Base-by-base conservation (phyloP, 176 grass and related monocot species). In the Melocanna baccifera region DNA sequence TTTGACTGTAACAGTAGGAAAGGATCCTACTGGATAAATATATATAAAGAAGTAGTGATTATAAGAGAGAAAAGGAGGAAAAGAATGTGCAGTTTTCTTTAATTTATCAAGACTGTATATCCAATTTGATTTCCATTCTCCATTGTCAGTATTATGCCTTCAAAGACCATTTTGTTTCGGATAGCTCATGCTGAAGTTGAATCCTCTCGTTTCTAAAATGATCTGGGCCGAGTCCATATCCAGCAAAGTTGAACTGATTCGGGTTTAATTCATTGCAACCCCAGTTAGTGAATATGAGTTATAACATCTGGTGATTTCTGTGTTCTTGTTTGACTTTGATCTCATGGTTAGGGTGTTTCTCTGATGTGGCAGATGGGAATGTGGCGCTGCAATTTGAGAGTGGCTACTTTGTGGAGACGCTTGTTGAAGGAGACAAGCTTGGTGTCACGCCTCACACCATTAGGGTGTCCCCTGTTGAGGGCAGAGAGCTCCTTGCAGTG, bases 381-480 rank as follows among this genome's bases (percentile, higher is more conserved):
- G 81, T 94, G 52, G 74, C 79, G 2, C 77, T 96, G 48, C 84
- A 94, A 65, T 98, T 93, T 70, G 96, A 95, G 86, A 92, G 81
- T 30, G 93, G 96, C 42, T 98, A 95, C 87, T 94, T 92, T 80
- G 96, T 98, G 64, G 96, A 98, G 87, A 98, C 96, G 3, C 88
- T 98, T 41, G 93, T 95, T 50, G 96, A 98, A 59, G 96, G 96
- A 23, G 89, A 95, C 83, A 94, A 94, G 75, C 87, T 98, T 20
- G 96, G 95, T 52, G 88, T 97, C 74, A 91, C 90, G 18, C 96
- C 96, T 1, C 89, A 98, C 87, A 95, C 93, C 58, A 90, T 98
- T 81, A 90, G 96, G 75, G 91, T 98, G 66, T 98, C 96, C 39
- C 93, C 91, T 5, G 88, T 91, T 26, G 92, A 91, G 45, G 92